Conservation (phyloP, 495 filamentous ascomycete genomes). For the Hypoxylon subgilvum region DNA sequence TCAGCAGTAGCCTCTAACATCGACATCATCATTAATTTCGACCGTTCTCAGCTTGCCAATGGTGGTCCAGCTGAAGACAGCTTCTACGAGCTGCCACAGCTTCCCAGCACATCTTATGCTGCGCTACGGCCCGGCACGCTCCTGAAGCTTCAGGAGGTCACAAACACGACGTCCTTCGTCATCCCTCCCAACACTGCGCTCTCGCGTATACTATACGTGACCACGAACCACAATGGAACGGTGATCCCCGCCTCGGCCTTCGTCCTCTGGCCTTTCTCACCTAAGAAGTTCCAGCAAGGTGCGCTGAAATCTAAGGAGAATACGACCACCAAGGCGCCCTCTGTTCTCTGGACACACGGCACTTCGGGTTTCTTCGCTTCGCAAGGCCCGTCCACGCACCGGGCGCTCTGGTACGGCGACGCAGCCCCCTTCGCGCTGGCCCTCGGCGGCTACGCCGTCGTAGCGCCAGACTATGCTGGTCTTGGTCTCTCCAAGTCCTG, state of each 20-base stretch:
- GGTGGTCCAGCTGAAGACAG: conserved; percentile 38
- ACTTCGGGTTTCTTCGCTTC: conserved; percentile 55
- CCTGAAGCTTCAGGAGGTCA: conserved; percentile 46
- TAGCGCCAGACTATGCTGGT: conserved; percentile 64
- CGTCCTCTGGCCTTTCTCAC: conserved; percentile 59
- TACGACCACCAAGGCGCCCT: conserved; percentile 34
- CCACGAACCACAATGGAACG: conserved; percentile 52
- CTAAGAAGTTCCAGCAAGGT: conserved; percentile 25
- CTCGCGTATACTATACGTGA: conserved; percentile 58
- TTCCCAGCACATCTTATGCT: conserved; percentile 11
- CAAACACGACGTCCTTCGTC: conserved; percentile 43
- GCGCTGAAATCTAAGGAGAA: not conserved
- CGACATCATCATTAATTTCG: conserved; percentile 44
- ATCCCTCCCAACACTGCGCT: conserved; percentile 49
- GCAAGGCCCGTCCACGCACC: conserved; percentile 53
- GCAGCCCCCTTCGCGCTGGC: conserved; percentile 54
- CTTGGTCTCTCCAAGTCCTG: conserved; percentile 52
- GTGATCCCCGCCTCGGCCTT: conserved; percentile 57
- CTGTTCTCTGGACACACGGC: conserved; percentile 61
- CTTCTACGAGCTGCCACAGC: conserved; percentile 38
- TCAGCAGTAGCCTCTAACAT: conserved; percentile 21
- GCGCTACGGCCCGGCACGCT: conserved; percentile 35
- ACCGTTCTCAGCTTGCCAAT: conserved; percentile 46
- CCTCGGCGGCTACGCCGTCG: conserved; percentile 58
- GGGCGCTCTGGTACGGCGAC: conserved; percentile 54